Evolutionary conservation across 805 yeast species (phyloP).

Genomic region (Saturnispora quitensis): DNA sequence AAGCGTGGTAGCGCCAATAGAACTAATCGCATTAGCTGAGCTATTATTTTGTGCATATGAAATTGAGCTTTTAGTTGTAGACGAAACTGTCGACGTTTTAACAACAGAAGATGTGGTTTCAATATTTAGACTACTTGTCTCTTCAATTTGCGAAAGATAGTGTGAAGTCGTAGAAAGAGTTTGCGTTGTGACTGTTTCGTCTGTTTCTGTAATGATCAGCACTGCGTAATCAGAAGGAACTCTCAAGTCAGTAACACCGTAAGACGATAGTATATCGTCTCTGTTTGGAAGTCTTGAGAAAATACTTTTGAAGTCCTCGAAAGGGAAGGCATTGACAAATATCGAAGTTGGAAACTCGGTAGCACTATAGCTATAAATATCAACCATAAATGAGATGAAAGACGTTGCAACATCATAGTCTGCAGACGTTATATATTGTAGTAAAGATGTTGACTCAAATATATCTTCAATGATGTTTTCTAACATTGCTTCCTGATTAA

Average conservation of each 20-base stretch:
- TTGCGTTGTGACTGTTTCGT: neutral
- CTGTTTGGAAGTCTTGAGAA: conserved; percentile 30
- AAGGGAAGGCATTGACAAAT: conserved; percentile 24
- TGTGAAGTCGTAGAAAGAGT: neutral
- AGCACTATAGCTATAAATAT: conserved; percentile 10
- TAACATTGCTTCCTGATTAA: conserved; percentile 19
- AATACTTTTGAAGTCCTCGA: conserved; percentile 25
- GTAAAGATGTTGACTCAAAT: neutral
- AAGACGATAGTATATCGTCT: conserved; percentile 19
- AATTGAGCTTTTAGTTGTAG: neutral
- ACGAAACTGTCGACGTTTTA: neutral
- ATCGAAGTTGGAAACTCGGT: conserved; percentile 19
- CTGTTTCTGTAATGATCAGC: conserved; percentile 8
- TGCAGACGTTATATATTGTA: conserved; percentile 25
- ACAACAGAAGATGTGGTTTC: neutral
- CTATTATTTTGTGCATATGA: neutral
- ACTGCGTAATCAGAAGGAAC: conserved; percentile 24
- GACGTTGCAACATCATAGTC: conserved; percentile 23
- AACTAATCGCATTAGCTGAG: neutral
- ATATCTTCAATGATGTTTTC: conserved; percentile 20
- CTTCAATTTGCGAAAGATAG: neutral
- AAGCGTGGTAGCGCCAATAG: neutral
- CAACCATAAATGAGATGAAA: conserved; percentile 25
- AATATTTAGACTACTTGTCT: neutral
- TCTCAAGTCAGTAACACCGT: conserved; percentile 20